These are phyloP conservation scores for Kregervanrija delftensis DNA, from an alignment of 805 yeast species.

Conservation along the genomic window DNA sequence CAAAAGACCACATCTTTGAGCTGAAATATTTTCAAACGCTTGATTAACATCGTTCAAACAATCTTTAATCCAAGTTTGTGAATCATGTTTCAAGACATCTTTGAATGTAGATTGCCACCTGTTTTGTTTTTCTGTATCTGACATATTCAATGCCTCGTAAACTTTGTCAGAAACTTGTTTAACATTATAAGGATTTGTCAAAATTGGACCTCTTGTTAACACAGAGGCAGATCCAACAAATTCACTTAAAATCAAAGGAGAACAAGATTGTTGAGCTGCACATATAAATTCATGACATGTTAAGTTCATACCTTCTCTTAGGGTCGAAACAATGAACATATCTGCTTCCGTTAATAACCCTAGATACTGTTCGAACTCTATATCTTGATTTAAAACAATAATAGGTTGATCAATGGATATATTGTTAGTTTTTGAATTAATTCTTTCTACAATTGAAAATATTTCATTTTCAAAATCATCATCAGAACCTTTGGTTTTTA, in stretches of 20 bases:
- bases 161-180: constrained; percentile 59
- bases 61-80: constrained; percentile 63
- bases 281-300: constrained; percentile 92
- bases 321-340: constrained; percentile 76
- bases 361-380: constrained; percentile 82
- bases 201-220: constrained; percentile 58
- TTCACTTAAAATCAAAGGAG: constrained; percentile 84
- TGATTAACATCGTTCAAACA: constrained; percentile 49
- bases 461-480: constrained; percentile 66
- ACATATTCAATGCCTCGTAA: constrained; percentile 59
- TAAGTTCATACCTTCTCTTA: constrained; percentile 95
- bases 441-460: constrained; percentile 72
- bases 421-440: constrained; percentile 68
- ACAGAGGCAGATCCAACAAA: constrained; percentile 92
- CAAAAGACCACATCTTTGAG: constrained; percentile 16
- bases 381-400: constrained; percentile 79
- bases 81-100: constrained; percentile 61
- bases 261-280: constrained; percentile 61
- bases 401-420: constrained; percentile 78
- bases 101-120: constrained; percentile 59
- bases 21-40: constrained; percentile 36
- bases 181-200: constrained; percentile 90
- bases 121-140: constrained; percentile 43
- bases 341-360: constrained; percentile 85
- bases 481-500: constrained; percentile 47